Evolutionary conservation across 177 flowering plant species (phyloP), one percentile per base, ranked within the genome.

Genomic region (Vitis hybrid): DNA sequence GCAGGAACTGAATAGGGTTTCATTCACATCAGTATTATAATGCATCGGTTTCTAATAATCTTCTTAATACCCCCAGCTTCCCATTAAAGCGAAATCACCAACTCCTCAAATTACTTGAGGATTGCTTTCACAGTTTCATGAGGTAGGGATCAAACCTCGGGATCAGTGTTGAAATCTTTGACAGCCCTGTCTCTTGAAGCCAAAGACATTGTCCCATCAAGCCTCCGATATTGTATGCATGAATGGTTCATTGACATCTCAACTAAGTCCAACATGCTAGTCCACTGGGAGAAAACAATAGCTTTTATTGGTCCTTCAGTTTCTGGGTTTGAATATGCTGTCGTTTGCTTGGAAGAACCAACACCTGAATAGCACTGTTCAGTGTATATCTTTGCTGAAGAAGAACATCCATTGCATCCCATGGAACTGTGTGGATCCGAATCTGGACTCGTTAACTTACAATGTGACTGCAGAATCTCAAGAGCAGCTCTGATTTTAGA

Each of bases 241-340:
- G 79, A 66, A 38, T 81, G 76, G 3, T 81, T 85, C 79, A 95
- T 59, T 44, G 97, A 81, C 49, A 22, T 22, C 82, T 95, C 97
- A 56, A 95, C 81, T 19, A 95, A 82, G 78, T 95, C 89, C 76
- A 95, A 78, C 99, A 95, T 95, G 65, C 92, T 33, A 64, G 98
- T 95, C 98, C 99, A 95, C 81, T 95, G 99, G 22, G 99, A 95
- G 80, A 95, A 95, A 73, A 95, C 80, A 72, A 95, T 94, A 50
- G 96, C 87, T 74, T 95, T 95, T 56, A 73, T 71, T 13, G 94
- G 86, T 66, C 75, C 78, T 73, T 75, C 82, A 55, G 64, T 64
- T 56, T 65, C 64, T 33, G 78, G 49, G n/a, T 74, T 59, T 10
- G 82, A 62, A 70, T 71, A 28, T 4, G 38, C 54, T 1, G 51